Base-by-base conservation (phyloP, 495 filamentous ascomycete genomes). In the Trichoderma virens region DNA sequence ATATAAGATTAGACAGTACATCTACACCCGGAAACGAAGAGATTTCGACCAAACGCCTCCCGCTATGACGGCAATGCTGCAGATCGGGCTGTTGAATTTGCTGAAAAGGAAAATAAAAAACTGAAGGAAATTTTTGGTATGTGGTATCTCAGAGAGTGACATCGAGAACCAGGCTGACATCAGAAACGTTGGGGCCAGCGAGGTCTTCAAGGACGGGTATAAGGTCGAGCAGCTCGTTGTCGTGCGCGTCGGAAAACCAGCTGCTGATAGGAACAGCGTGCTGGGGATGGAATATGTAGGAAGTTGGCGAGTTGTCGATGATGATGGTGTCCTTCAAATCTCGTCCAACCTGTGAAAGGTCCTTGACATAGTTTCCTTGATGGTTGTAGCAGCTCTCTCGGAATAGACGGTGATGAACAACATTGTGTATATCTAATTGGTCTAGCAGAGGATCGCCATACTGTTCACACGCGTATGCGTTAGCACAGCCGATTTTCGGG, bases 191-290 rank as follows among this genome's bases (percentile, higher is more conserved):
- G 39, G 83, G 69, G 66, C 88, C 86, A 63, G 94, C 93, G 68
- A 99, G 85, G 78, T 99, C 94, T 82, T 98, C 95, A 69, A 99
- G 91, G 68, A 99, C 94, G 25, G 94, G 94, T 72, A 99, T 99
- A 66, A 99, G 82, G 73, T 99, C 94, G 70, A 99, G 82, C 65
- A 99, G 85, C 82, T 99, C 94, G 76, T 99, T 99, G 80, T 99
- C 94, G 77, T 99, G 94, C 64, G 95, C 94, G 79, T 99, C 94
- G 70, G 93, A 97, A 80, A 99, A 99, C 94, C 94, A 99, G 83
- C 93, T 97, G 83, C 93, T 97, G 78, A 99, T 99, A 27, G 94
- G 94, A 56, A 99, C 94, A 64, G 94, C 94, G 75, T 99, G 94
- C 79, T 99, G 93, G 16, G 95, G 94, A 70, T 99, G 94, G 82